Conservation (phyloP, 805 yeast species). For the Lipomyces spencermartinsiae region DNA sequence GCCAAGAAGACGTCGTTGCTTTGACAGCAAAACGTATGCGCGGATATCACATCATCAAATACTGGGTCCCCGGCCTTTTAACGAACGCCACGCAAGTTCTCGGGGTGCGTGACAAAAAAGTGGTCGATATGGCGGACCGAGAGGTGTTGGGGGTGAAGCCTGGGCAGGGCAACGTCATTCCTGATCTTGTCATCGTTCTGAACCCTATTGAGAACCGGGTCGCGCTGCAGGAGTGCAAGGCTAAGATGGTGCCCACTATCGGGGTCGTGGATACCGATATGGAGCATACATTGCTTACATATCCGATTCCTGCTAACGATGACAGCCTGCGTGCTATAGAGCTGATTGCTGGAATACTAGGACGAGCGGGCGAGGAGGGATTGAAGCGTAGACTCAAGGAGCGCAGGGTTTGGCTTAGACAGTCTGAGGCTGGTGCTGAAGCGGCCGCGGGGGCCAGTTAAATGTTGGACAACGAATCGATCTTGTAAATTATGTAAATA, state of each 20-base stretch:
- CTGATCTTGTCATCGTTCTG: constrained; percentile 84
- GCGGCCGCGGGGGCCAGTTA: not conserved
- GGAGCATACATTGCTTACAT: constrained; percentile 87
- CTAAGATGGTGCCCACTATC: constrained; percentile 85
- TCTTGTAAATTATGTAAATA: constrained; percentile 2
- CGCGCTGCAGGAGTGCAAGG: constrained; percentile 80
- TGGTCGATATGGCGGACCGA: constrained; percentile 74
- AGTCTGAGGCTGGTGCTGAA: not conserved
- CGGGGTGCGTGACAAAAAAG: constrained; percentile 66
- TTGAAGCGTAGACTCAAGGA: constrained; percentile 5
- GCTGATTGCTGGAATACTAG: constrained; percentile 79
- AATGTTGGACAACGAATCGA: not conserved
- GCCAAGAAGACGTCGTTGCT: constrained; percentile 75
- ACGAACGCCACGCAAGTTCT: constrained; percentile 79
- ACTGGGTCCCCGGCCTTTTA: constrained; percentile 95
- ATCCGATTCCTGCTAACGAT: constrained; percentile 96
- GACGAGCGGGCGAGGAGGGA: constrained; percentile 86
- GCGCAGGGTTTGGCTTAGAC: constrained; percentile 5
- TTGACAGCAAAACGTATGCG: constrained; percentile 77
- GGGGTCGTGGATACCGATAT: constrained; percentile 94
- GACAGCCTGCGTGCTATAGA: constrained; percentile 84
- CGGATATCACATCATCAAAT: constrained; percentile 80
- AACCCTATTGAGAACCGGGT: constrained; percentile 88
- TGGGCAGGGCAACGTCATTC: constrained; percentile 58
- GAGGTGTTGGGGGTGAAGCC: not conserved